These are phyloP conservation scores for Thozetella sp. DNA, from an alignment of 495 filamentous ascomycete species.

Conservation along the genomic window DNA sequence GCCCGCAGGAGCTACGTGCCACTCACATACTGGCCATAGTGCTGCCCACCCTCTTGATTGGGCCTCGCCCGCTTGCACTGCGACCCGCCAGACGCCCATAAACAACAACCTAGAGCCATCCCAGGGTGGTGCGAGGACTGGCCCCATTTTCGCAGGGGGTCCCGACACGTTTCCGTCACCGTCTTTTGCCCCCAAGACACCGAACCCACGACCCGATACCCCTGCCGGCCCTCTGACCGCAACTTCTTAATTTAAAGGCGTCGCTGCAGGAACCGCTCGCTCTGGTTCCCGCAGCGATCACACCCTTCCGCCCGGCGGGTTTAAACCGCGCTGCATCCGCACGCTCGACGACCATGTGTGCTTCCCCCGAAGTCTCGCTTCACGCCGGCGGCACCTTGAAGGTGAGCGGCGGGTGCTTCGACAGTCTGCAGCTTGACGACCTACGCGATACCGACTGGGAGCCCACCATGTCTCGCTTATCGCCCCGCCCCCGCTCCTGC, in stretches of 20 bases:
- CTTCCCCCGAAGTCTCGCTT: neutral
- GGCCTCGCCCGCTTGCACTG: no score
- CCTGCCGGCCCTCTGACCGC: neutral
- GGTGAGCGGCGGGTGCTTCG: neutral
- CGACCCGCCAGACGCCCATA: neutral
- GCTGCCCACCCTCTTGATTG: no score
- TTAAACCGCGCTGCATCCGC: neutral
- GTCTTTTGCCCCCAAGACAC: neutral
- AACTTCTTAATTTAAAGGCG: constrained; percentile 2
- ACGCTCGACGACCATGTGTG: neutral
- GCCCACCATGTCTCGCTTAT: constrained; percentile 30
- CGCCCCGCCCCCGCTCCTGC: constrained; percentile 33
- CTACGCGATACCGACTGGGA: neutral
- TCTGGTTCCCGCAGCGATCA: neutral
- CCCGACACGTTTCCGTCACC: neutral
- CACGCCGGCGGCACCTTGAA: neutral
- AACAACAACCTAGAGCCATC: no score
- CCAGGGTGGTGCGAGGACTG: no score
- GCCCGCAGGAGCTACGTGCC: neutral
- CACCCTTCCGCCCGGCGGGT: neutral
- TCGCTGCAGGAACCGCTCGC: constrained; percentile 1
- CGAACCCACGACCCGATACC: neutral
- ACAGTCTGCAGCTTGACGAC: neutral
- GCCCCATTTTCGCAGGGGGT: neutral
- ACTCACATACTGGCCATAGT: neutral